A percentile compares a stretch with the other conserved stretches of the same genome.
Evolutionary conservation across 2,329 filamentous ascomycete species (phyloP).

Genomic region (Dendrostoma leiphaemia): DNA sequence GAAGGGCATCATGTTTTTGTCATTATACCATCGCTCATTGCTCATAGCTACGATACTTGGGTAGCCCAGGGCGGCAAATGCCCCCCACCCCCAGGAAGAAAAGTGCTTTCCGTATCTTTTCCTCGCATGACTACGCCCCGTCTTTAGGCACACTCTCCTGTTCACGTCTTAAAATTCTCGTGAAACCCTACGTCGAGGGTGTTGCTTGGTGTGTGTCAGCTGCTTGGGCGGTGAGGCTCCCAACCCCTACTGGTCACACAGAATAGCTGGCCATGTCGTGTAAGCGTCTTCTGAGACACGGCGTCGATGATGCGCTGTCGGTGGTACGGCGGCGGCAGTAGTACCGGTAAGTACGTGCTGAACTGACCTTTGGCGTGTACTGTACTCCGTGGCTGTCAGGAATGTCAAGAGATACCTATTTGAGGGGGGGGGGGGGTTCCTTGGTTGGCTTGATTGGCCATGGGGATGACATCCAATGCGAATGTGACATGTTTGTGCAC

Average conservation of each 20-base stretch:
- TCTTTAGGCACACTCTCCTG: neutral
- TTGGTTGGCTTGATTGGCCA: too few species aligned
- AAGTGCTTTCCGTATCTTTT: neutral
- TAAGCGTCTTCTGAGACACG: neutral
- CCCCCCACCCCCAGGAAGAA: neutral
- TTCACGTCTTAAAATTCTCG: too few species aligned
- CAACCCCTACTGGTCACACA: neutral
- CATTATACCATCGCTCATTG: neutral
- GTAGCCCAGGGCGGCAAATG: neutral
- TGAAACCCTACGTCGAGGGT: too few species aligned
- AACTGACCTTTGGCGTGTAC: too few species aligned
- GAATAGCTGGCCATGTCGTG: too few species aligned
- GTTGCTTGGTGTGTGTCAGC: too few species aligned
- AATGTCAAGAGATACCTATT: too few species aligned
- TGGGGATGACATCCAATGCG: too few species aligned
- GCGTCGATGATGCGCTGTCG: constrained; percentile 4
- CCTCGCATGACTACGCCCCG: neutral
- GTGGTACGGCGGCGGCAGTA: neutral
- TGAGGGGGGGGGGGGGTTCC: too few species aligned
- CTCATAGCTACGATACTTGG: neutral
- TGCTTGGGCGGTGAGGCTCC: neutral
- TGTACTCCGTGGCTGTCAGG: too few species aligned
- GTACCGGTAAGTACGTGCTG: too few species aligned
- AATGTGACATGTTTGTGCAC: too few species aligned
- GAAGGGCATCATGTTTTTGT: neutral